Conservation (phyloP, 2,329 filamentous ascomycete species). For the Lachnellula occidentalis region DNA sequence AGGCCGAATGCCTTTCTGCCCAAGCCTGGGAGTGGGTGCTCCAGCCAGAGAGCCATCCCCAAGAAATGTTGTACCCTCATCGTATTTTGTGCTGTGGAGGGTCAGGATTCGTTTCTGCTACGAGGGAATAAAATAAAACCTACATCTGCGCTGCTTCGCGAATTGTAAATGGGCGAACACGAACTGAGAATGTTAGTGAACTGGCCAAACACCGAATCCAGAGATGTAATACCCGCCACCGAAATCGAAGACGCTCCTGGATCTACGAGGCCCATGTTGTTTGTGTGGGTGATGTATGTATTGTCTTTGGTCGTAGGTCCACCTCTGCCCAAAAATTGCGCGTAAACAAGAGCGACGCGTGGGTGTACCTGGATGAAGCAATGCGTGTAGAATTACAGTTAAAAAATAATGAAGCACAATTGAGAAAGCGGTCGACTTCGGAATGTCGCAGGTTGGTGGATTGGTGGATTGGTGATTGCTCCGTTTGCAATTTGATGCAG, state of each 20-base stretch:
- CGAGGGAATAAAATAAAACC: slow-evolving; percentile 20
- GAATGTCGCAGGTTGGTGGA: neutral
- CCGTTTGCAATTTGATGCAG: too few species aligned
- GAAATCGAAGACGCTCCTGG: slow-evolving; percentile 33
- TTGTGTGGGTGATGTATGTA: neutral
- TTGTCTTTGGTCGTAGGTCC: neutral
- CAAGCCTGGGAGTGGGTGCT: slow-evolving; percentile 75
- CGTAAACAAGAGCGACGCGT: slow-evolving; percentile 5
- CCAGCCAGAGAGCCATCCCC: slow-evolving; percentile 94
- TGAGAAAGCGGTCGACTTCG: slow-evolving; percentile 1
- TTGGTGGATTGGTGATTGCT: neutral
- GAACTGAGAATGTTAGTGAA: slow-evolving; percentile 41
- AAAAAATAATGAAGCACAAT: neutral
- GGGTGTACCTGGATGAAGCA: neutral
- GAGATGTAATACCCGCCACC: slow-evolving; percentile 27
- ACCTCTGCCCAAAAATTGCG: neutral
- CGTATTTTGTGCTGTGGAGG: slow-evolving; percentile 43
- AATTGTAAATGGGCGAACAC: slow-evolving; percentile 72
- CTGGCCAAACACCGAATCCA: neutral
- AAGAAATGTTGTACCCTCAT: slow-evolving; percentile 88
- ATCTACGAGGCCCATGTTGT: slow-evolving; percentile 22
- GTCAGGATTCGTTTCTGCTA: slow-evolving; percentile 13
- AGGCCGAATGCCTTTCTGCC: slow-evolving; percentile 78
- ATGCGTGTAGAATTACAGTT: neutral
- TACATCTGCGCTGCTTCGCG: slow-evolving; percentile 90